A percentile compares a stretch with the other conserved stretches of the same genome.
phyloP scores from a whole-genome alignment of 2,329 filamentous ascomycete species.

The Chaetomium sp. region DNA sequence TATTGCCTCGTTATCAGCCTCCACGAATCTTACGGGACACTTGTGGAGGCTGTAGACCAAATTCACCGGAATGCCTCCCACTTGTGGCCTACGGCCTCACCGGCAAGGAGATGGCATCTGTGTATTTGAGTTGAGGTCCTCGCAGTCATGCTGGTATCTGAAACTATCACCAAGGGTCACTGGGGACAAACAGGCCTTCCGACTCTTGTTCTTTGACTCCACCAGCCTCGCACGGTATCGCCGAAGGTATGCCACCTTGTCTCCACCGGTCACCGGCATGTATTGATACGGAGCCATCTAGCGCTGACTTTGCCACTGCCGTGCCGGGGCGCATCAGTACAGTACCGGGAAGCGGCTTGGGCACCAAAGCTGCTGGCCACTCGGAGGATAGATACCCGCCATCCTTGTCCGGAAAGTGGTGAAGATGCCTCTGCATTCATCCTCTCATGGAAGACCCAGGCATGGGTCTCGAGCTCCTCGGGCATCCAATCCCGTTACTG shows the following conservation, averaged over 20 bases:
- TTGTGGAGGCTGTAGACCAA: not conserved
- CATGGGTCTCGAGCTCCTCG: constrained; percentile 7
- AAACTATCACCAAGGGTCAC: not conserved
- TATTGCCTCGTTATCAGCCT: not conserved
- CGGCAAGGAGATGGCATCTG: not conserved
- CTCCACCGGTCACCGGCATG: not conserved
- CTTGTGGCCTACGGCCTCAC: not conserved
- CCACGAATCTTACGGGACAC: not conserved
- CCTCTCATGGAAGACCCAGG: not conserved
- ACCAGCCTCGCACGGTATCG: not conserved
- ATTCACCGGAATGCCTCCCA: constrained; percentile 12
- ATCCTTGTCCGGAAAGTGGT: not conserved
- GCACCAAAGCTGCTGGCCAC: not conserved
- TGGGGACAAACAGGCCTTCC: not conserved
- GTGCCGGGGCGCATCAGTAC: not conserved
- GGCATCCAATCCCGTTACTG: not conserved
- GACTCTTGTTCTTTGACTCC: not conserved
- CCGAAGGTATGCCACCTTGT: not conserved
- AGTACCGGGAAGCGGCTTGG: not conserved
- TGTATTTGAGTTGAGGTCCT: constrained; percentile 12
- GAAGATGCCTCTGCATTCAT: constrained; percentile 16
- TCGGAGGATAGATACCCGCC: not conserved
- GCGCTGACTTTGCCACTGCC: not conserved
- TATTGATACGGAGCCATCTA: not conserved
- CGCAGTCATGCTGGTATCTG: not conserved